These are phyloP conservation scores for Malus hybrid DNA, from an alignment of 331 rosid species.

Conservation along the genomic window DNA sequence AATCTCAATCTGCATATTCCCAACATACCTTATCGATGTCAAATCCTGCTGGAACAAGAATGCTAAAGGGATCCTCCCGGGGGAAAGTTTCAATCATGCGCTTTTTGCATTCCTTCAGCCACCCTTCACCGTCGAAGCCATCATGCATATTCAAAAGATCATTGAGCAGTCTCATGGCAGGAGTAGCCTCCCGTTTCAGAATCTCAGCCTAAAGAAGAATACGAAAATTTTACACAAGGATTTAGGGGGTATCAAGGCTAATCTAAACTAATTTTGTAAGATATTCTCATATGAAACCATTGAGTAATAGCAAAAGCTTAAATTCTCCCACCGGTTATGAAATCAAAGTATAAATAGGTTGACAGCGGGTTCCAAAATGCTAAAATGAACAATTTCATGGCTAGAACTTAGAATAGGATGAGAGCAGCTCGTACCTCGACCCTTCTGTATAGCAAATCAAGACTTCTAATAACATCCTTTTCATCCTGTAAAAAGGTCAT, in stretches of 20 bases:
- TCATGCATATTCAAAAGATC: conserved; percentile 84
- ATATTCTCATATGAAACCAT: conserved; percentile 13
- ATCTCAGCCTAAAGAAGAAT: conserved; percentile 60
- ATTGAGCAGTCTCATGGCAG: conserved; percentile 86
- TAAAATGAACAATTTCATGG: background rate
- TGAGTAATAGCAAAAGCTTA: background rate
- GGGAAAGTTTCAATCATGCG: conserved; percentile 65
- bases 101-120: conserved; percentile 80
- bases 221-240: background rate
- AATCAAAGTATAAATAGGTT: background rate
- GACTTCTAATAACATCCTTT: conserved; percentile 86
- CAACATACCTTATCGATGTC: conserved; percentile 71
- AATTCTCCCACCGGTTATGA: background rate
- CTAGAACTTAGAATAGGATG: conserved; percentile 1
- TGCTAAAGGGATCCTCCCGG: conserved; percentile 87
- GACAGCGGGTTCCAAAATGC: background rate
- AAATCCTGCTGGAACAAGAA: conserved; percentile 82
- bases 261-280: background rate
- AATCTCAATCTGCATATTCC: background rate
- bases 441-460: conserved; percentile 86
- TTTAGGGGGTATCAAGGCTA: background rate
- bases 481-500: conserved; percentile 59
- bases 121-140: conserved; percentile 52
- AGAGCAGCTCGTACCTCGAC: conserved; percentile 62
- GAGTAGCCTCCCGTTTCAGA: conserved; percentile 78